phyloP scores from a whole-genome alignment of 495 filamentous ascomycete species.

The Hypoxylon crocopeplum region DNA sequence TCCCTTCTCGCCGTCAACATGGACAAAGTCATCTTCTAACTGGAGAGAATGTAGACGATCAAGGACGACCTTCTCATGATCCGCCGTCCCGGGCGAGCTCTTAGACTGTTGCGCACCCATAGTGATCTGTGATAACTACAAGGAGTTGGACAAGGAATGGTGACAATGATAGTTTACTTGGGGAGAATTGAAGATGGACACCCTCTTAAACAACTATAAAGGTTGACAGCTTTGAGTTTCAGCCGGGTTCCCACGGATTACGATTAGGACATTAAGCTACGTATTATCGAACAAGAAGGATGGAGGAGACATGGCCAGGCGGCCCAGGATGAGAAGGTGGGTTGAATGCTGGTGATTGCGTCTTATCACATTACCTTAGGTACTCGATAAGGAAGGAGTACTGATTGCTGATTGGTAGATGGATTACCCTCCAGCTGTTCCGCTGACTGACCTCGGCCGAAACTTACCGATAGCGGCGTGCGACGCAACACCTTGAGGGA shows the following conservation, averaged over 20 bases:
- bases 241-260: neutral
- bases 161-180: neutral
- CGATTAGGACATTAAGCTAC: neutral
- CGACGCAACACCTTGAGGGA: neutral
- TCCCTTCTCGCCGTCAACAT: slow-evolving; percentile 46
- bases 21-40: slow-evolving; percentile 57
- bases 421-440: neutral
- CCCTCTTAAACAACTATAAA: too few relatives aligned
- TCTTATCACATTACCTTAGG: slow-evolving; percentile 19
- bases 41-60: slow-evolving; percentile 51
- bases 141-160: slow-evolving; percentile 1
- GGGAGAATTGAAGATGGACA: neutral
- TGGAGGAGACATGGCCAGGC: slow-evolving; percentile 2
- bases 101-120: slow-evolving; percentile 61
- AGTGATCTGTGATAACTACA: slow-evolving; percentile 10
- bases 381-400: slow-evolving; percentile 15
- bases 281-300: neutral
- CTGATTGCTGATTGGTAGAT: slow-evolving; percentile 9
- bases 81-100: slow-evolving; percentile 26
- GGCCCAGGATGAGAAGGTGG: slow-evolving; percentile 30
- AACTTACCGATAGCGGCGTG: neutral
- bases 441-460: neutral
- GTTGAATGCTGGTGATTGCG: slow-evolving; percentile 11
- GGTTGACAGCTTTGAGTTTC: too few relatives aligned
- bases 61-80: slow-evolving; percentile 51